These are phyloP conservation scores for Gossypium ekmanianum DNA, from an alignment of 345 rosid species.

Conservation along the genomic window DNA sequence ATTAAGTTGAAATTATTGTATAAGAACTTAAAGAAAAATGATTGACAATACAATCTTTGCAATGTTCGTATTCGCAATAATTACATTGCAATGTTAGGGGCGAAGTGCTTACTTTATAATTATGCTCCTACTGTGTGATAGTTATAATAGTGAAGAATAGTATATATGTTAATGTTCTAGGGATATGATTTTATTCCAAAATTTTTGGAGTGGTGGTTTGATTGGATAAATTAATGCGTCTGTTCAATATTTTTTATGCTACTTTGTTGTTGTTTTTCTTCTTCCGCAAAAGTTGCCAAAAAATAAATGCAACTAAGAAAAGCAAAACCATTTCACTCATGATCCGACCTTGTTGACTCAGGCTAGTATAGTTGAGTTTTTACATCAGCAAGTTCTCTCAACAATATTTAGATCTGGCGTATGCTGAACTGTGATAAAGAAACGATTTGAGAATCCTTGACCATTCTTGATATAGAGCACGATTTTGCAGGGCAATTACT, in stretches of 20 bases:
- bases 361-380: too few species aligned
- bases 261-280: too few species aligned
- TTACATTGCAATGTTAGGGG: too few species aligned
- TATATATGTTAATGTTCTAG: background rate
- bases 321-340: too few species aligned
- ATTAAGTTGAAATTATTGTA: background rate
- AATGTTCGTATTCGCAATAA: background rate
- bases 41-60: background rate
- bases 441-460: background rate
- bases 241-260: background rate
- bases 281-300: too few species aligned
- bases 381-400: too few species aligned
- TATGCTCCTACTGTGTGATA: background rate
- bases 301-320: too few species aligned
- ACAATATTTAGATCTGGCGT: too few species aligned
- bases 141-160: background rate
- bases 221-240: background rate
- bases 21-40: background rate
- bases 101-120: background rate
- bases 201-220: background rate
- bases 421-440: too few species aligned
- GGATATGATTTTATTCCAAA: background rate
- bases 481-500: too few species aligned
- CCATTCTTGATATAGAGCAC: too few species aligned
- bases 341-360: too few species aligned